A percentile compares a stretch with the other conserved stretches of the same genome.
Evolutionary conservation across 1,139 yeast genomes (phyloP).

Genomic region (Kodamaea ohmeri): DNA sequence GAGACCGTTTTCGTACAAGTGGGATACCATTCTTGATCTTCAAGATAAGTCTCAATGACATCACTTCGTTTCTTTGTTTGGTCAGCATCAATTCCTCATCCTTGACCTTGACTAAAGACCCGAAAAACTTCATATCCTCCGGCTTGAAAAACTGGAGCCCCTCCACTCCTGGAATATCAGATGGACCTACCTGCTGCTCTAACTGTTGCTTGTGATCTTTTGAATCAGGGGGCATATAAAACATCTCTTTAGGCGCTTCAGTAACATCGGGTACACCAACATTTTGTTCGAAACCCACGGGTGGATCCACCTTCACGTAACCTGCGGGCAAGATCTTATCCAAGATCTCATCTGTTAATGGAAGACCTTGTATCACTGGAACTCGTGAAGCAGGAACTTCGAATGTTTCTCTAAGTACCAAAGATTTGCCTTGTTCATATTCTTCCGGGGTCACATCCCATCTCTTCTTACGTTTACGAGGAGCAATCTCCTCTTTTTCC

Average conservation of each 20-base stretch:
- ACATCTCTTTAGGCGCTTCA: slow-evolving; percentile 21
- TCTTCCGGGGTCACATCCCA: slow-evolving; percentile 41
- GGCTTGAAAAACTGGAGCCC: slow-evolving; percentile 64
- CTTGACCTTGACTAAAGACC: slow-evolving; percentile 48
- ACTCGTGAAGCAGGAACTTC: slow-evolving; percentile 21
- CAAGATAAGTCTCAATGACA: slow-evolving; percentile 61
- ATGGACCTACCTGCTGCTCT: slow-evolving; percentile 32
- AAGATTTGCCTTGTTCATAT: slow-evolving; percentile 16
- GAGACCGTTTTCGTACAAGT: slow-evolving; percentile 62
- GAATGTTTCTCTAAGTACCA: neutral
- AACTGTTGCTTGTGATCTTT: slow-evolving; percentile 20
- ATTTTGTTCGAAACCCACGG: slow-evolving; percentile 44
- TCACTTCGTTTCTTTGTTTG: slow-evolving; percentile 59
- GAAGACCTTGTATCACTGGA: slow-evolving; percentile 46
- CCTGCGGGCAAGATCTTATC: slow-evolving; percentile 45
- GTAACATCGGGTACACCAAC: slow-evolving; percentile 34
- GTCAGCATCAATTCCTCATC: slow-evolving; percentile 32
- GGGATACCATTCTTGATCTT: slow-evolving; percentile 79
- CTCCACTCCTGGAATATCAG: slow-evolving; percentile 60
- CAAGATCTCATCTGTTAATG: slow-evolving; percentile 48
- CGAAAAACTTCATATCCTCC: slow-evolving; percentile 72
- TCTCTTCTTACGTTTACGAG: slow-evolving; percentile 17
- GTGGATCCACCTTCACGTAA: slow-evolving; percentile 38
- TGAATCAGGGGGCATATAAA: slow-evolving; percentile 27
- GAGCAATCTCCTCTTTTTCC: slow-evolving; percentile 18